Evolutionary conservation across 208 protist species (phyloP), one percentile per base, ranked within the genome.

Genomic region (Crithidia fasciculata): DNA sequence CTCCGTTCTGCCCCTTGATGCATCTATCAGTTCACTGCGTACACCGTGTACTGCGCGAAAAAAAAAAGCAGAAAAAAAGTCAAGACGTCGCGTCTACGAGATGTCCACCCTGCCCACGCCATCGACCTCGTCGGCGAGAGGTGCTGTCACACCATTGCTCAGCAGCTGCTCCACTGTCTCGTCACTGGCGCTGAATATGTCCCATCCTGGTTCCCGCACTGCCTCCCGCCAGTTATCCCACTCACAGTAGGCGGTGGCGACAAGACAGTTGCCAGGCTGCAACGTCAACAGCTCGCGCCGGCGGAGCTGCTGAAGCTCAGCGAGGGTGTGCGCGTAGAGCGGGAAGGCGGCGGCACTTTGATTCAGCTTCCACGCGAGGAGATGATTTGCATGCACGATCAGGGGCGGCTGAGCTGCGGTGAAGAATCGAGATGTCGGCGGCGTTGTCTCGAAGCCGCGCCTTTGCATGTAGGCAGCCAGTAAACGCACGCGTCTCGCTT

Each of bases 151-250:
- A n/a, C 63, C 69, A 6, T 84, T 81, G 44, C 60, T n/a, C 57
- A 95, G 45, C 28, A 91, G 65, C 13, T 63, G 67, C 37, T 84
- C 77, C 2, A 88, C 49, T 0, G 86, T 58, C 8, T 69, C 70
- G 53, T 87, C 87, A 36, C 82, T 78, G 10, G 69, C 84, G 13
- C 54, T 37, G 66, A 87, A 83, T 72, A 84, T 60, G 56, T 83
- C 76, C 85, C 87, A 93, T 10, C 86, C 90, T 2, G 90, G 90
- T 74, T 95, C 90, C 47, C 76, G 68, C 16, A 83, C 56, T 16
- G 88, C 80, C 69, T 95, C 87, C 5, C 80, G 81, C 87, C 86
- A 93, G 80, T 85, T 87, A 67, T 93, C 90, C 90, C 90, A 95
- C 76, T 95, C 86, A n/a, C 71, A 84, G 74, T 87, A 87, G 5